Conservation (phyloP, 2,329 filamentous ascomycete species). For the Fusarium papillatum region DNA sequence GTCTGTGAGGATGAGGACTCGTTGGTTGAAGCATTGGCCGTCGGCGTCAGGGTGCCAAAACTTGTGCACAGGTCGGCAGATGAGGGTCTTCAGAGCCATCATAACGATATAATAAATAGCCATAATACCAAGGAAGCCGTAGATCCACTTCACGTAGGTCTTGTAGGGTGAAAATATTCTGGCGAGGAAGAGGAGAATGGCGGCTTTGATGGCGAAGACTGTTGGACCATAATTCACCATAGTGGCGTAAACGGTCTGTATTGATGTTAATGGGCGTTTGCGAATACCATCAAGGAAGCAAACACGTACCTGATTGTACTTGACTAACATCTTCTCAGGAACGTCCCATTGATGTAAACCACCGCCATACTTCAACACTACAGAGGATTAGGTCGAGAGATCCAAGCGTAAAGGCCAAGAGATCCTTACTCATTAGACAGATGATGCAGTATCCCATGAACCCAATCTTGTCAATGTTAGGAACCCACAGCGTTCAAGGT, state of each 20-base stretch:
- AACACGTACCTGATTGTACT: conserved; percentile 15
- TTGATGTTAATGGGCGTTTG: neutral
- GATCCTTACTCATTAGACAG: conserved; percentile 16
- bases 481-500: neutral
- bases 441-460: conserved; percentile 32
- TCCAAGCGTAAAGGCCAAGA: fast-evolving
- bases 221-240: conserved; percentile 34
- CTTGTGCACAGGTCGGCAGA: conserved; percentile 26
- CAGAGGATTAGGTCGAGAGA: fast-evolving
- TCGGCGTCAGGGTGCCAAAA: conserved; percentile 20
- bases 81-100: conserved; percentile 28
- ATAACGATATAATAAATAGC: conserved; percentile 20
- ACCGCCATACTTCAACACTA: conserved; percentile 26
- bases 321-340: conserved; percentile 13
- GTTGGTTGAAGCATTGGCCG: conserved; percentile 29
- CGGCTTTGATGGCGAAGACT: conserved; percentile 28
- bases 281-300: neutral
- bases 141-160: conserved; percentile 32
- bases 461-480: conserved; percentile 12
- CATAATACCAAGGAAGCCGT: conserved; percentile 20
- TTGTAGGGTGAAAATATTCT: conserved; percentile 25
- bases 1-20: conserved; percentile 19
- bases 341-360: conserved; percentile 33
- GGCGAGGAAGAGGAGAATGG: conserved; percentile 28
- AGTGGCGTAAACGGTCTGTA: conserved; percentile 25